Evolutionary conservation across 805 yeast species (phyloP).

Genomic region (Yarrowia divulgata): DNA sequence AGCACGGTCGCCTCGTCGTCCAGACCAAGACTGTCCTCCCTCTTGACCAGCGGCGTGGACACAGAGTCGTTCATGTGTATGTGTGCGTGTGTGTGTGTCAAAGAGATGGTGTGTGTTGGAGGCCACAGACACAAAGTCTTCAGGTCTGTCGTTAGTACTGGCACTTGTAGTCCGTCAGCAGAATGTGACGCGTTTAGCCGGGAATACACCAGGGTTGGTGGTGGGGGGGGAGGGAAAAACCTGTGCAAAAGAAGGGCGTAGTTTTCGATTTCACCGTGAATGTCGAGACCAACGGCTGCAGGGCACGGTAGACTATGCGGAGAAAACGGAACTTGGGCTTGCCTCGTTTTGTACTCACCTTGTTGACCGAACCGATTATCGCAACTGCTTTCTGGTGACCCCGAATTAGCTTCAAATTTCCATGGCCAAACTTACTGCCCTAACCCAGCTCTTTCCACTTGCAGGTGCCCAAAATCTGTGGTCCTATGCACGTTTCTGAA

Average conservation of each 20-base stretch:
- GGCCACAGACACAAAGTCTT: conserved; percentile 38
- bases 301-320: conserved; percentile 17
- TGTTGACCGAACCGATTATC: conserved; percentile 38
- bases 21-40: conserved; percentile 36
- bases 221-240: not conserved
- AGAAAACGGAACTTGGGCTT: conserved; percentile 1
- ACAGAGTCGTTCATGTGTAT: conserved; percentile 35
- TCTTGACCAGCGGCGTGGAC: conserved; percentile 37
- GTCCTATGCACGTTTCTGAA: conserved; percentile 36
- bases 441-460: conserved; percentile 23
- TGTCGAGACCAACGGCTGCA: not conserved
- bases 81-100: not conserved
- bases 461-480: conserved; percentile 29
- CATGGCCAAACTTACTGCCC: conserved; percentile 27
- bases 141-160: conserved; percentile 31
- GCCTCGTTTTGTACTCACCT: conserved; percentile 38
- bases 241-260: not conserved
- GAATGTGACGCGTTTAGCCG: conserved; percentile 13
- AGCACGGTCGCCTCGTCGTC: conserved; percentile 35
- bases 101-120: conserved; percentile 10
- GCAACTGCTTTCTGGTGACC: conserved; percentile 38
- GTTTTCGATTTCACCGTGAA: not conserved
- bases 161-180: too few relatives aligned
- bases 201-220: not conserved
- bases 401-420: conserved; percentile 39